Conservation (phyloP, 176 grass and related monocot species). For the Saccharum spontaneum region DNA sequence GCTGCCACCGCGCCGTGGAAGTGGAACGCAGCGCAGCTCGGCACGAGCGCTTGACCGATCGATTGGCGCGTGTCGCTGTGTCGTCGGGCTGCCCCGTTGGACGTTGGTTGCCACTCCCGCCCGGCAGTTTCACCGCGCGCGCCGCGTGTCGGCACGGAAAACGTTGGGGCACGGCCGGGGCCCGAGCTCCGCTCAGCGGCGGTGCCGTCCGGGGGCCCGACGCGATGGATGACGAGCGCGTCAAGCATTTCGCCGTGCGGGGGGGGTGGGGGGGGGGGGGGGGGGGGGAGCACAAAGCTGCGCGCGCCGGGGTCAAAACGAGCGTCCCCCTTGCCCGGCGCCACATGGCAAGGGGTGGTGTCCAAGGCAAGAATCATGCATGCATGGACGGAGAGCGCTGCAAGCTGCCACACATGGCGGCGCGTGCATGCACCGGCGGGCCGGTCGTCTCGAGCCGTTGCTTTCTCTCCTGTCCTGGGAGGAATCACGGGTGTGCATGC, state of each 20-base stretch:
- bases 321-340: background rate
- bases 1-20: background rate
- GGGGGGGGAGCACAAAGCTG: background rate
- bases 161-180: background rate
- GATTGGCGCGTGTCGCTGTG: background rate
- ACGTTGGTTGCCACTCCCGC: background rate
- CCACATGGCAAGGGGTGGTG: conserved; percentile 20
- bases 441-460: background rate
- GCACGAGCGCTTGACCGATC: conserved; percentile 1
- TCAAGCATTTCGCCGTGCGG: conserved; percentile 31
- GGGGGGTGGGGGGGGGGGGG: background rate
- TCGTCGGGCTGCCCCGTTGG: background rate
- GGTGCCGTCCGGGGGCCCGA: background rate
- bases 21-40: background rate
- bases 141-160: conserved; percentile 8
- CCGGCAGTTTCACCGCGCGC: background rate
- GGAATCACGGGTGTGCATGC: background rate
- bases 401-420: background rate
- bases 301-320: background rate
- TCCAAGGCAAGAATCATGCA: conserved; percentile 23
- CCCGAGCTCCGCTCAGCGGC: background rate
- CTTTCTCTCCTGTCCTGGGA: background rate
- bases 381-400: background rate
- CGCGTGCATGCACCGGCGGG: background rate
- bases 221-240: background rate